phyloP scores from a whole-genome alignment of 176 grass and related monocot species.

The Dactylis glomerata region DNA sequence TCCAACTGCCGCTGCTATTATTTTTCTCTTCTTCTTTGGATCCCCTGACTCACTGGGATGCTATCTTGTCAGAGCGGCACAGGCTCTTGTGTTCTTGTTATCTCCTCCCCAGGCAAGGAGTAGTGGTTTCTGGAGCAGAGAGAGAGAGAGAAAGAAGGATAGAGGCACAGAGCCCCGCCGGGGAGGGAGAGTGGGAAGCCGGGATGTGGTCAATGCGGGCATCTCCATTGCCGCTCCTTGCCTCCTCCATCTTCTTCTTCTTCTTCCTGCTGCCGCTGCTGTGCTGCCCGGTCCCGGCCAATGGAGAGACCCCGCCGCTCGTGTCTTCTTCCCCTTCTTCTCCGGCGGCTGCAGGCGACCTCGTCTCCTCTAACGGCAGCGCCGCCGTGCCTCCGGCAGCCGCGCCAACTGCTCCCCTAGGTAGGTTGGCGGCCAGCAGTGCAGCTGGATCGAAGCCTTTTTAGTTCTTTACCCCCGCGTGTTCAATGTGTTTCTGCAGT shows the following conservation, averaged over 20 bases:
- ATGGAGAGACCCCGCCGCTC: slow-evolving; percentile 14
- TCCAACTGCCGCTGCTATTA: slow-evolving; percentile 7
- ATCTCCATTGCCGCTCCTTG: slow-evolving; percentile 24
- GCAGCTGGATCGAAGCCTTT: background rate
- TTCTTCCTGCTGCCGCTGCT: slow-evolving; percentile 28
- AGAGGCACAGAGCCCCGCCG: background rate
- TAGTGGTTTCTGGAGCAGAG: background rate
- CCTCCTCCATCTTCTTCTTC: slow-evolving; percentile 4
- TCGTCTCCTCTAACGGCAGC: background rate
- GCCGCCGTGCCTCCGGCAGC: background rate
- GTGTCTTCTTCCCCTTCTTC: background rate
- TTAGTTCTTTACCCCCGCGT: background rate
- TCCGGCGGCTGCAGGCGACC: background rate
- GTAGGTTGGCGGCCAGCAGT: slow-evolving; percentile 5
- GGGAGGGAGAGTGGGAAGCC: background rate
- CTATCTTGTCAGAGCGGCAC: slow-evolving; percentile 40
- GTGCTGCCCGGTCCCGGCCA: slow-evolving; percentile 16
- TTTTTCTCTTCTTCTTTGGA: slow-evolving; percentile 33
- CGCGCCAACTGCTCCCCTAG: slow-evolving; percentile 13
- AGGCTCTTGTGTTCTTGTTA: slow-evolving; percentile 31
- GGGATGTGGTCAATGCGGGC: slow-evolving; percentile 40
- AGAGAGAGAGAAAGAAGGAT: background rate
- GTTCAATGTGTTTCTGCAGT: background rate
- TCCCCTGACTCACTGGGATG: slow-evolving; percentile 43
- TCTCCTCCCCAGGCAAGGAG: background rate